Evolutionary conservation across 2,329 filamentous ascomycete genomes (phyloP).

Genomic region (Thielaviopsis ethacetica): DNA sequence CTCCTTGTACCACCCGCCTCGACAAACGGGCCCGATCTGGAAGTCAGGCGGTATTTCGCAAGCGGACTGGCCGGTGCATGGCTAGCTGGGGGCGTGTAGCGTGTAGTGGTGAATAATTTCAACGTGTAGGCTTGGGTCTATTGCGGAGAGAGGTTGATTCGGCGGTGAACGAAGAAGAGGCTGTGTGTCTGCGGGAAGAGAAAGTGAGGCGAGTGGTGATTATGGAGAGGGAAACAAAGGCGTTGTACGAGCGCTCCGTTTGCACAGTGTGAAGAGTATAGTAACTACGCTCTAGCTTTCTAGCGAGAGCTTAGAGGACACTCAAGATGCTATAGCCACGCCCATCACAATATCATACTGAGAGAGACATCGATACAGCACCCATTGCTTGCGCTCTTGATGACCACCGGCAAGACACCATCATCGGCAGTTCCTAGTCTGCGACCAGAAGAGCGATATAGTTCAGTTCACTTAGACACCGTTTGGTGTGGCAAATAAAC

Average conservation of each 20-base stretch:
- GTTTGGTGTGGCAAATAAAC: not conserved
- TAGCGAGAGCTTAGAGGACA: too few relatives aligned
- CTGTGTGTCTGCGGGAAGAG: not conserved
- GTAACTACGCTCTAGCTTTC: too few relatives aligned
- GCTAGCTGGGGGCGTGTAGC: not conserved
- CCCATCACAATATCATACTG: too few relatives aligned
- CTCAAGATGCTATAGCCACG: too few relatives aligned
- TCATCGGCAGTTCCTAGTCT: not conserved
- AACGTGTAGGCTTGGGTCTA: not conserved
- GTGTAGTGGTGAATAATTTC: not conserved
- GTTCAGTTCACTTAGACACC: not conserved
- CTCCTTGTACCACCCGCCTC: not conserved
- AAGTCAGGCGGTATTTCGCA: not conserved
- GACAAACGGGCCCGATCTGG: not conserved
- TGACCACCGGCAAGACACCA: not conserved
- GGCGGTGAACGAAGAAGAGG: not conserved
- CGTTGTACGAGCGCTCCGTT: not conserved
- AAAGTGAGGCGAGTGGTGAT: not conserved
- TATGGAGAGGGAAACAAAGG: not conserved
- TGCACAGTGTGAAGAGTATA: not conserved
- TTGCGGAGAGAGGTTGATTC: not conserved
- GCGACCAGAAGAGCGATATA: not conserved
- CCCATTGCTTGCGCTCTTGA: too few relatives aligned
- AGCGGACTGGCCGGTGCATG: not conserved
- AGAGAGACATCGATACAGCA: too few relatives aligned